These are phyloP conservation scores for Penicillium verhagenii DNA, from an alignment of 495 filamentous ascomycete genomes.

Conservation along the genomic window DNA sequence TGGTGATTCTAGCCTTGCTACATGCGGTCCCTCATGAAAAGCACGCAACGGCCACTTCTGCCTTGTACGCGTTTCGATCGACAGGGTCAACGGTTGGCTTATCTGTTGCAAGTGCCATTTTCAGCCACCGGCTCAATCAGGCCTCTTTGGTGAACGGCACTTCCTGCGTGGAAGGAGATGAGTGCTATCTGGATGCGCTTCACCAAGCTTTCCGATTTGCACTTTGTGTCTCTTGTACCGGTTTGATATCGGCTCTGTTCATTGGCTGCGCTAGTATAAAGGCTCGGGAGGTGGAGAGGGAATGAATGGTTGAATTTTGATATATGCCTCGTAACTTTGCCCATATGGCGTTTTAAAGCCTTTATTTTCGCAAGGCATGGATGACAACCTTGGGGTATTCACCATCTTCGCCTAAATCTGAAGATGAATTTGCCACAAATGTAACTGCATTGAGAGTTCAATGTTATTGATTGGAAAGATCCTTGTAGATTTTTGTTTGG, in stretches of 20 bases:
- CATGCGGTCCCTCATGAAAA: slow-evolving; percentile 12
- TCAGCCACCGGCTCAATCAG: slow-evolving; percentile 5
- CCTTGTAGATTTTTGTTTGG: too few relatives aligned
- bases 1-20: slow-evolving; percentile 13
- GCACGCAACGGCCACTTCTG: slow-evolving; percentile 17
- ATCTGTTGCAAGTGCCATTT: slow-evolving; percentile 8
- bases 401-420: too few relatives aligned
- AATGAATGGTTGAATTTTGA: background rate
- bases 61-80: slow-evolving; percentile 17
- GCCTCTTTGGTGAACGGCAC: background rate
- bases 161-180: slow-evolving; percentile 2
- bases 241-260: slow-evolving; percentile 1
- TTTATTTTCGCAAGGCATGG: too few relatives aligned
- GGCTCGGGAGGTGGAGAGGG: background rate
- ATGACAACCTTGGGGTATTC: too few relatives aligned
- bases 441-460: too few relatives aligned
- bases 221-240: background rate
- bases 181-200: slow-evolving; percentile 11
- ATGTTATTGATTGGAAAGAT: too few relatives aligned
- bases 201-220: slow-evolving; percentile 3
- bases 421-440: too few relatives aligned
- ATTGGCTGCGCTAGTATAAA: background rate
- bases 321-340: too few relatives aligned
- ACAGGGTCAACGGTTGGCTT: slow-evolving; percentile 13
- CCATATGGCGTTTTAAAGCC: too few relatives aligned